Conservation (phyloP, 1,139 yeast genomes). For the Hanseniaspora uvarum region DNA sequence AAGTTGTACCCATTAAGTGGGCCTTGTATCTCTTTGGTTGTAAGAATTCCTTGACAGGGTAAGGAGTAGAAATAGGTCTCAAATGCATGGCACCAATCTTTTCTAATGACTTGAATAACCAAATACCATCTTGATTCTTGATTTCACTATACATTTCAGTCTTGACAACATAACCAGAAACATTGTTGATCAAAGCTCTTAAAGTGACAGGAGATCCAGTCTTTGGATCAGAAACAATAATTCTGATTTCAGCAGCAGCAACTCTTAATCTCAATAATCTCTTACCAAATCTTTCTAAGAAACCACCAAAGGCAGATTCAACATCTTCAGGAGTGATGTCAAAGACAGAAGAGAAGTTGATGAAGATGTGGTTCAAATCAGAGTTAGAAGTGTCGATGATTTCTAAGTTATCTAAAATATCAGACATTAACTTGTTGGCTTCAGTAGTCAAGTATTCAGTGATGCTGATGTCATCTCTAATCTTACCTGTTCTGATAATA, state of each 20-base stretch:
- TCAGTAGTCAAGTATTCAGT: slow-evolving; percentile 91
- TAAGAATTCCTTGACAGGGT: slow-evolving; percentile 93
- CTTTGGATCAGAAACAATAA: slow-evolving; percentile 80
- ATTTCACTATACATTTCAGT: slow-evolving; percentile 91
- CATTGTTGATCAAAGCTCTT: slow-evolving; percentile 91
- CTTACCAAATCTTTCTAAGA: slow-evolving; percentile 94
- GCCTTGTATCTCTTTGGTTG: slow-evolving; percentile 99
- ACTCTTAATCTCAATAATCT: slow-evolving; percentile 93
- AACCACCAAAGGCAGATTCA: slow-evolving; percentile 94
- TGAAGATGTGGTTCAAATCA: slow-evolving; percentile 91
- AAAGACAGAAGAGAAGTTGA: slow-evolving; percentile 90
- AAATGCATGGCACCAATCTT: slow-evolving; percentile 94
- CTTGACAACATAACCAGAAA: slow-evolving; percentile 93
- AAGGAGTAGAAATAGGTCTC: slow-evolving; percentile 90
- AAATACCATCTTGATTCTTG: slow-evolving; percentile 80
- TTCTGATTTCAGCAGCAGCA: slow-evolving; percentile 94
- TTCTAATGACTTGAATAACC: slow-evolving; percentile 93
- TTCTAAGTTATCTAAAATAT: slow-evolving; percentile 87
- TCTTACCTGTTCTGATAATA: slow-evolving; percentile 89
- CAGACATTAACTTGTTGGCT: slow-evolving; percentile 90
- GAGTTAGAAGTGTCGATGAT: slow-evolving; percentile 90
- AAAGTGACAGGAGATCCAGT: slow-evolving; percentile 88
- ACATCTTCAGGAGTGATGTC: slow-evolving; percentile 90
- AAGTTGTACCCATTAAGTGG: slow-evolving; percentile 95
- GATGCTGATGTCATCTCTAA: slow-evolving; percentile 83